phyloP scores from a whole-genome alignment of 768 basidiomycete species.

The Kwoniella dendrophila region DNA sequence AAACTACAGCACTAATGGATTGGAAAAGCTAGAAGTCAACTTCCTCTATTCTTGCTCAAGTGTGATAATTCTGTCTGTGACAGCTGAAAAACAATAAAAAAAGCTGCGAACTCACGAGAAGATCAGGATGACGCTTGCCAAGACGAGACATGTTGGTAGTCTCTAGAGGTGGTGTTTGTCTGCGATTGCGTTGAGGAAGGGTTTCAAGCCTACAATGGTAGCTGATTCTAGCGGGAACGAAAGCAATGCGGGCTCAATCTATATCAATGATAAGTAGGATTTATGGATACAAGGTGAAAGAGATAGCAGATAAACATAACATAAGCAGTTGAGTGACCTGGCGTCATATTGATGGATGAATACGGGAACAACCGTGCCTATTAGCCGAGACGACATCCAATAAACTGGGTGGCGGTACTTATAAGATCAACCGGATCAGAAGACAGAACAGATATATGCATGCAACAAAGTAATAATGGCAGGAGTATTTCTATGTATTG shows the following conservation, averaged over 20 bases:
- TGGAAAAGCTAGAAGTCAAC: not conserved
- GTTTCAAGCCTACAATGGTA: too few relatives aligned
- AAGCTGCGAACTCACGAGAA: conserved; percentile 41
- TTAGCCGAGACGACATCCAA: conserved; percentile 7
- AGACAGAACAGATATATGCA: not conserved
- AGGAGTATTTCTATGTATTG: not conserved
- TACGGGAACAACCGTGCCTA: conserved; percentile 11
- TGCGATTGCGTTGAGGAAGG: too few relatives aligned
- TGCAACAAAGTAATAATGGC: conserved; percentile 2
- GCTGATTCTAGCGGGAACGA: too few relatives aligned
- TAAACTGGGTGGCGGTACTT: not conserved
- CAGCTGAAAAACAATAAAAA: not conserved
- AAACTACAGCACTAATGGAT: conserved; percentile 65
- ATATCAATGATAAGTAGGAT: too few relatives aligned
- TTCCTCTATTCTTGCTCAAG: not conserved
- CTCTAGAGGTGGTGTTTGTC: too few relatives aligned
- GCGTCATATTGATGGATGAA: not conserved
- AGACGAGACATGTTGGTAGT: conserved; percentile 39
- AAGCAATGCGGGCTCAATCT: too few relatives aligned
- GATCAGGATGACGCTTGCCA: conserved; percentile 54
- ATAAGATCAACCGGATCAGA: not conserved
- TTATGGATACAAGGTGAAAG: not conserved
- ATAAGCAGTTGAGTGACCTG: not conserved
- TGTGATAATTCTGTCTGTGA: not conserved
- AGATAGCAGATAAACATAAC: not conserved